Conservation (phyloP, 352 stramenopile genomes). For the Pythium aquatile region DNA sequence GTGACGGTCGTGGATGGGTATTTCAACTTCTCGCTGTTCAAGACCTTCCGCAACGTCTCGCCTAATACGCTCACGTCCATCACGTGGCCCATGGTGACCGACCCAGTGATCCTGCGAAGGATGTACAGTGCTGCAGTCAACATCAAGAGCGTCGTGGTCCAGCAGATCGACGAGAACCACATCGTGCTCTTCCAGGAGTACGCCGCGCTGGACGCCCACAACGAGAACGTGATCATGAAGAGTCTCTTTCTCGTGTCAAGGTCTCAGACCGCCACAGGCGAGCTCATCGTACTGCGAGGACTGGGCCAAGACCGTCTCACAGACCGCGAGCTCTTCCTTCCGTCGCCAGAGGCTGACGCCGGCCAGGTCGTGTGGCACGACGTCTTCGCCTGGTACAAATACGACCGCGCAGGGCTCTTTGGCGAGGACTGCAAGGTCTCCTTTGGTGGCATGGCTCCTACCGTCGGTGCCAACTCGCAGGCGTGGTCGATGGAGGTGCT, state of each 20-base stretch:
- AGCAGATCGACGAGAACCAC: constrained; percentile 35
- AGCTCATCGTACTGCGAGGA: constrained; percentile 30
- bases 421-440: constrained; percentile 34
- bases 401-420: constrained; percentile 28
- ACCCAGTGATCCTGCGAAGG: constrained; percentile 14
- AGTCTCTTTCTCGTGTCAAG: constrained; percentile 25
- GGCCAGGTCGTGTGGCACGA: constrained; percentile 29
- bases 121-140: constrained; percentile 30
- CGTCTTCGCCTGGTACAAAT: constrained; percentile 33
- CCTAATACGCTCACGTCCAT: constrained; percentile 1
- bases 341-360: constrained; percentile 7
- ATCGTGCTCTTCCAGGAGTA: constrained; percentile 33
- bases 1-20: constrained; percentile 19
- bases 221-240: constrained; percentile 30
- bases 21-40: constrained; percentile 26
- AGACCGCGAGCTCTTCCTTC: constrained; percentile 28
- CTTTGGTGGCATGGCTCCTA: constrained; percentile 36
- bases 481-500: constrained; percentile 49
- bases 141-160: constrained; percentile 25
- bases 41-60: constrained; percentile 19
- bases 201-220: constrained; percentile 25
- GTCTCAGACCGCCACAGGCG: constrained; percentile 7
- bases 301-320: constrained; percentile 33
- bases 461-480: constrained; percentile 35
- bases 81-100: constrained; percentile 21